Evolutionary conservation across 2,329 filamentous ascomycete genomes (phyloP).

Genomic region (Hymenoscyphus occultus): DNA sequence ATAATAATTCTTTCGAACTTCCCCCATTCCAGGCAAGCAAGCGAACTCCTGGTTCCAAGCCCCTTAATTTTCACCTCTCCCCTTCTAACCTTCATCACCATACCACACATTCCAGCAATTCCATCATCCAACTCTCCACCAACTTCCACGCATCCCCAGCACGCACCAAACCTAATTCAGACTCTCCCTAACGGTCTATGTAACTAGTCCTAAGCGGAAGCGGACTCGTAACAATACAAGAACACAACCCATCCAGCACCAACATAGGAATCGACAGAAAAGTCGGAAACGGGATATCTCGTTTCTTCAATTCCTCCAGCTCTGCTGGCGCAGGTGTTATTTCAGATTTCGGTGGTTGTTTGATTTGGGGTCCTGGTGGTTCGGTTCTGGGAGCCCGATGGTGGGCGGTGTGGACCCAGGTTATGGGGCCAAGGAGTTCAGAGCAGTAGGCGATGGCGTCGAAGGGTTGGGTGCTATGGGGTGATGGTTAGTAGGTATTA

Average conservation of each 20-base stretch:
- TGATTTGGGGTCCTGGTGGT: not conserved
- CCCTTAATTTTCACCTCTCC: no score
- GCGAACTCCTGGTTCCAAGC: no score
- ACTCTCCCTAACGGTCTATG: not conserved
- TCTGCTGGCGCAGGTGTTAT: not conserved
- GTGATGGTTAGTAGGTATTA: not conserved
- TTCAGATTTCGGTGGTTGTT: not conserved
- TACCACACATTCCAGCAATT: no score
- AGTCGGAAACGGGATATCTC: not conserved
- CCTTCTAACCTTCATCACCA: no score
- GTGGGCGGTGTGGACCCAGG: not conserved
- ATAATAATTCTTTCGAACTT: no score
- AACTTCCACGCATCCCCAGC: no score
- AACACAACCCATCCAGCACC: not conserved
- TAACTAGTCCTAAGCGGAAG: not conserved
- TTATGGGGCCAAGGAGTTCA: not conserved
- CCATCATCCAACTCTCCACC: no score
- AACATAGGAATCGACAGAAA: not conserved
- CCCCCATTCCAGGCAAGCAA: no score
- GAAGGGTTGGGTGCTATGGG: not conserved
- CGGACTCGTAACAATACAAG: not conserved
- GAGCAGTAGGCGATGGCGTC: conserved; percentile 3
- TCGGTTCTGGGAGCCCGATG: not conserved
- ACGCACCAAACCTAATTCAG: no score
- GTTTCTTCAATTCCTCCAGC: not conserved